phyloP scores from a whole-genome alignment of 2,329 filamentous ascomycete genomes.

The Scytalidium lignicola region DNA sequence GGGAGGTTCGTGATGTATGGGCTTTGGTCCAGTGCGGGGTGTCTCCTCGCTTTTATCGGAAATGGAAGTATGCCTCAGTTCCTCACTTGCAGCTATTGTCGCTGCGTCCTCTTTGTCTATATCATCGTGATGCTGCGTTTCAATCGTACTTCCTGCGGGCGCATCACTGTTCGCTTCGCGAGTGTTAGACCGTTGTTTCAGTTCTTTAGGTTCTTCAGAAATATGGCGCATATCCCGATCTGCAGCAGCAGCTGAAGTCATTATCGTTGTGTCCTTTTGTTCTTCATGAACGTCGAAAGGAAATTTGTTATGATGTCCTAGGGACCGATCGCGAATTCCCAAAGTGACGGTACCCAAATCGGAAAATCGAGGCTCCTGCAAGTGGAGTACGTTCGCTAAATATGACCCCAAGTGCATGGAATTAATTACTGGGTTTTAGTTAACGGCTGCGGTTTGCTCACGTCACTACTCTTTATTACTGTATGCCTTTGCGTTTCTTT shows the following conservation, averaged over 20 bases:
- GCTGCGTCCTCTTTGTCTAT: constrained; percentile 49
- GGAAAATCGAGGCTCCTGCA: background rate
- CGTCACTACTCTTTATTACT: too few relatives aligned
- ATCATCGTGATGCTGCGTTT: constrained; percentile 12
- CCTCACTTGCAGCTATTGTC: constrained; percentile 57
- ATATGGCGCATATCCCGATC: constrained; percentile 10
- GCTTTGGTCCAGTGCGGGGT: constrained; percentile 20
- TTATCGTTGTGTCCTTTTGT: constrained; percentile 8
- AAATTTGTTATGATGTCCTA: background rate
- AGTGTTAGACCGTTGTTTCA: constrained; percentile 7
- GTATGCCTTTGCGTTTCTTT: too few relatives aligned
- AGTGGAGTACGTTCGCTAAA: background rate
- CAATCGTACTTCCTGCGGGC: constrained; percentile 18
- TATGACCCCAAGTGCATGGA: background rate
- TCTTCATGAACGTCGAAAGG: constrained; percentile 10
- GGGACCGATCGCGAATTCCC: background rate
- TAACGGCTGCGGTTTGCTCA: too few relatives aligned
- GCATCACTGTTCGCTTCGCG: constrained; percentile 22
- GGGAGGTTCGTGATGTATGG: constrained; percentile 12
- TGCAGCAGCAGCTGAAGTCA: constrained; percentile 16
- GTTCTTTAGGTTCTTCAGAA: constrained; percentile 6
- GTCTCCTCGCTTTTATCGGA: constrained; percentile 41
- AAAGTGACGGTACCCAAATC: background rate
- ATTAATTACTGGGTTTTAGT: too few relatives aligned
- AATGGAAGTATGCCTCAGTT: constrained; percentile 59